Conservation (phyloP, 768 basidiomycete species). For the Psilocybe subaeruginosa region DNA sequence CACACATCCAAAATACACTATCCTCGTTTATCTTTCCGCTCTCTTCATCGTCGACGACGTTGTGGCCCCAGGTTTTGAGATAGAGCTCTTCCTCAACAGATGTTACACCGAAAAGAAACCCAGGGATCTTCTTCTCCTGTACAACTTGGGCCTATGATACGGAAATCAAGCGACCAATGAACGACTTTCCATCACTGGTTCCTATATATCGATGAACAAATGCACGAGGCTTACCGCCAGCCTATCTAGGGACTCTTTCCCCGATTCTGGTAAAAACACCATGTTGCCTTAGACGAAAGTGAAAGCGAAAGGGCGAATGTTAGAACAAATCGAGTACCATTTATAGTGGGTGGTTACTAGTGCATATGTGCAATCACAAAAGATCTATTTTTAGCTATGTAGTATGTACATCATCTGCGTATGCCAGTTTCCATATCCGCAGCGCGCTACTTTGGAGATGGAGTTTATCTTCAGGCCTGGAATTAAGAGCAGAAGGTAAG, state of each 20-base stretch:
- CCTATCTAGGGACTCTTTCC: neutral
- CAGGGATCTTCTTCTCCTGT: slow-evolving; percentile 14
- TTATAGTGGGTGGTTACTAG: neutral
- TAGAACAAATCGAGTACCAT: neutral
- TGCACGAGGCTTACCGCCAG: neutral
- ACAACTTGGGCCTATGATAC: slow-evolving; percentile 12
- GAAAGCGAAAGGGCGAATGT: neutral
- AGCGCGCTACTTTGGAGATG: too few species aligned
- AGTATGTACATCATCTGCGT: too few species aligned
- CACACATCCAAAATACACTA: slow-evolving; percentile 38
- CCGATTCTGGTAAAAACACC: neutral
- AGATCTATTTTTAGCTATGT: too few species aligned
- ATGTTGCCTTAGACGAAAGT: neutral
- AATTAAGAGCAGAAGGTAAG: slow-evolving; percentile 50
- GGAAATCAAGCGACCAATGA: neutral
- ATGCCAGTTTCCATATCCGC: too few species aligned
- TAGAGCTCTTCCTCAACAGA: slow-evolving; percentile 28
- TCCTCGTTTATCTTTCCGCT: slow-evolving; percentile 28
- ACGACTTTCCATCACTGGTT: too few species aligned
- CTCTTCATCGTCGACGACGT: slow-evolving; percentile 26
- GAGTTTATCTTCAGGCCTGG: too few species aligned
- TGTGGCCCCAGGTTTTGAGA: slow-evolving; percentile 26
- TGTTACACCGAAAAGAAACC: slow-evolving; percentile 22
- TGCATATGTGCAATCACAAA: neutral
- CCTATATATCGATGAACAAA: neutral